Base-by-base conservation (phyloP, 345 rosid species). In the Eutrema yunnanense region DNA sequence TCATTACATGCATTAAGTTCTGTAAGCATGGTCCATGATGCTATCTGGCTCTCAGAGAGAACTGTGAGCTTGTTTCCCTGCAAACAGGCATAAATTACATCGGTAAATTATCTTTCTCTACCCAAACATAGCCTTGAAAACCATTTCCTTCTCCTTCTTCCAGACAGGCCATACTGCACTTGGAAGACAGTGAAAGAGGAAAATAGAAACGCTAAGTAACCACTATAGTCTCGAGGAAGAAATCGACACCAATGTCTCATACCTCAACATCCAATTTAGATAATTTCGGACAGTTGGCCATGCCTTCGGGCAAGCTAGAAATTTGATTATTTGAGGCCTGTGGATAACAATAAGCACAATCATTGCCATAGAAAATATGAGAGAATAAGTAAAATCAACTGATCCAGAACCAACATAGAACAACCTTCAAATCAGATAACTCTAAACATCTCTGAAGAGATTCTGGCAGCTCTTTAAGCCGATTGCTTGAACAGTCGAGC, bases 261-360 rank as follows among this genome's bases (percentile, higher is more conserved):
- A 94, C 98, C 98, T 94, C 95, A 74, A 94, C 80, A 58, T 91
- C 97, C 53, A 91, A 64, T 80, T 94, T 94, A 30, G 81, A 73
- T 81, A 94, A 59, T 75, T 91, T 91, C 2, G 79, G 79, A 73
- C 98, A 94, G 64, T 83, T 82, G 8, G 74, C 84, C 59, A 94
- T 85, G 77, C 81, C 95, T 72, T 86, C 92, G 5, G 95, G 92
- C 77, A 91, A 85, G 81, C 68, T 78, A 72, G 81, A 67, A 48
- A 94, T 67, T 43, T 52, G 77, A 73, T 94, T 94, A 75, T 89
- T 87, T 73, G 98, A 86, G 69, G 87, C 96, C 98, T 91, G 78
- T 38, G 6, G 38, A 72, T 48, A 72, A 71, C 41, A 63, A 64
- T 49, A 61, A 48, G 42, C 65, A 68, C 36, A 64, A 67, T 22